Evolutionary conservation across 2,329 filamentous ascomycete genomes (phyloP).

Genomic region (Venturiaceae sp.): DNA sequence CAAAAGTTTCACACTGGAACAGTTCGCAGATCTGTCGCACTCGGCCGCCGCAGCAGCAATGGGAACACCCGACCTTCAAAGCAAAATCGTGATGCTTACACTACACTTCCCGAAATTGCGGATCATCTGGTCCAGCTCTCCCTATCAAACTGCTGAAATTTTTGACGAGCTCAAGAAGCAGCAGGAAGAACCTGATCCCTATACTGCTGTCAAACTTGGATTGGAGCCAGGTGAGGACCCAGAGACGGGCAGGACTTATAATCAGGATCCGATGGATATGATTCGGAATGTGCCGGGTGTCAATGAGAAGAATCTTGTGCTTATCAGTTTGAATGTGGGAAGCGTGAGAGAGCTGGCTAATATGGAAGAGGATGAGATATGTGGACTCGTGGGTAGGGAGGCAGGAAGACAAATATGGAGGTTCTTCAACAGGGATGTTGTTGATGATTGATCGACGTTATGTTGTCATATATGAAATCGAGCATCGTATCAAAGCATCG

Average conservation of each 20-base stretch:
- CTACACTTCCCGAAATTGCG: constrained; percentile 82
- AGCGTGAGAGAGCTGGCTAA: constrained; percentile 79
- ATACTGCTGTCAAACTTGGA: constrained; percentile 75
- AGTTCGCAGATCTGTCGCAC: constrained; percentile 35
- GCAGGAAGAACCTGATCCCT: constrained; percentile 81
- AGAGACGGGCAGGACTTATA: constrained; percentile 8
- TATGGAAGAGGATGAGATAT: constrained; percentile 65
- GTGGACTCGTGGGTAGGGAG: constrained; percentile 66
- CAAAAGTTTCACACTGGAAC: constrained; percentile 85
- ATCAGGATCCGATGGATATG: constrained; percentile 53
- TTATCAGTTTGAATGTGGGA: constrained; percentile 61
- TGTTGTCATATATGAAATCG: too few species aligned
- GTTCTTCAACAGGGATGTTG: constrained; percentile 65
- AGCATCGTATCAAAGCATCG: too few species aligned
- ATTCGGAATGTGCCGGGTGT: constrained; percentile 75
- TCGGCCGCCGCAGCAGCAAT: constrained; percentile 42
- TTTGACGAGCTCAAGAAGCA: constrained; percentile 89
- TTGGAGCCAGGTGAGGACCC: constrained; percentile 48
- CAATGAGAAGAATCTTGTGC: constrained; percentile 65
- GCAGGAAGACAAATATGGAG: constrained; percentile 64
- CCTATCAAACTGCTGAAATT: constrained; percentile 95
- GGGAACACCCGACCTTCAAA: constrained; percentile 66
- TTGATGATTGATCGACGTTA: constrained; percentile 7
- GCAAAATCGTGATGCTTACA: constrained; percentile 84
- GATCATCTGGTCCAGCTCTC: constrained; percentile 88